These are phyloP conservation scores for Arachis hypogaea DNA, from an alignment of 306 rosid species.

Conservation along the genomic window DNA sequence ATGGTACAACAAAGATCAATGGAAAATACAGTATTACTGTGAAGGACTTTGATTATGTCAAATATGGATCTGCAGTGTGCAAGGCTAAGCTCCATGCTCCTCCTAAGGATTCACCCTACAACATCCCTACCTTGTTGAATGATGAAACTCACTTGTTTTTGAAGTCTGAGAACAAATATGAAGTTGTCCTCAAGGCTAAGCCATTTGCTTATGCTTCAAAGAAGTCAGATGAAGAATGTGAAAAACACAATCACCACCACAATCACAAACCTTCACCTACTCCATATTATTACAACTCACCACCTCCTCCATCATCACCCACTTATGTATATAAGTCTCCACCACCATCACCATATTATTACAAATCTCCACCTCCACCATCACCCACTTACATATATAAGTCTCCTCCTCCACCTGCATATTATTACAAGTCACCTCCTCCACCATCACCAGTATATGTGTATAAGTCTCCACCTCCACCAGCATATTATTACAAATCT, in stretches of 20 bases:
- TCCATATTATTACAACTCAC: slow-evolving; percentile 43
- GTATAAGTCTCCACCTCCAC: background rate
- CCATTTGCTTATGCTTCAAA: slow-evolving; percentile 72
- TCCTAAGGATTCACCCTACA: slow-evolving; percentile 62
- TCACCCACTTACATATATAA: background rate
- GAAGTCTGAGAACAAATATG: slow-evolving; percentile 54
- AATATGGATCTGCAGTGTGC: slow-evolving; percentile 53
- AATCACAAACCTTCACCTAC: slow-evolving; percentile 14
- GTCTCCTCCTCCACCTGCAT: slow-evolving; percentile 27
- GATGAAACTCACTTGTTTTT: slow-evolving; percentile 51
- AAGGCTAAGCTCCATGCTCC: slow-evolving; percentile 62
- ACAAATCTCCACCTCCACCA: slow-evolving; percentile 42
- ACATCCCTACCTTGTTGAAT: slow-evolving; percentile 52
- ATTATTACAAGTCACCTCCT: slow-evolving; percentile 20
- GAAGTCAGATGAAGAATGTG: slow-evolving; percentile 57
- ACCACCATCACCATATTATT: background rate
- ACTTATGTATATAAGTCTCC: slow-evolving; percentile 20
- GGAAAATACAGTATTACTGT: slow-evolving; percentile 63
- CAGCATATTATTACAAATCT: background rate
- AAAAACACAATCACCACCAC: slow-evolving; percentile 16
- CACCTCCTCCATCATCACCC: slow-evolving; percentile 39
- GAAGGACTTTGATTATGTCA: slow-evolving; percentile 49
- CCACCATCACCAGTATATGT: slow-evolving; percentile 33
- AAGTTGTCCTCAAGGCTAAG: slow-evolving; percentile 59
- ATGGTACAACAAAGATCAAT: slow-evolving; percentile 66